A percentile compares a stretch with the other conserved stretches of the same genome.
These are phyloP conservation scores for Neonectria neomacrospora DNA, from an alignment of 2,329 filamentous ascomycete genomes.

Conservation along the genomic window DNA sequence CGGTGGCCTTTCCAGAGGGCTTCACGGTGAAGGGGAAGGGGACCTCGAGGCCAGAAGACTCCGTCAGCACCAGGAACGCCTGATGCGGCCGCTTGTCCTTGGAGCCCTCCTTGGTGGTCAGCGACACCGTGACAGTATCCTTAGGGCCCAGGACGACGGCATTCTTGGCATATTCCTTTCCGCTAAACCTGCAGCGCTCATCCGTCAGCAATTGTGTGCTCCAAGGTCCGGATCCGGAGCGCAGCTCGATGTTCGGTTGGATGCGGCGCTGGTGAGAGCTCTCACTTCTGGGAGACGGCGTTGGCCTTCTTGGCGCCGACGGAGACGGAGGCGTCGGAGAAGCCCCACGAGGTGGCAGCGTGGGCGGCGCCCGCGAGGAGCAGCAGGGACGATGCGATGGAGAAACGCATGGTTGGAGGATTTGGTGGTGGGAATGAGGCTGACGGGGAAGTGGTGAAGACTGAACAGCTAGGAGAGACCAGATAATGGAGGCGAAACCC, in stretches of 20 bases:
- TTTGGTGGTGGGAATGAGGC: conserved; percentile 36
- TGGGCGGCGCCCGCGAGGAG: conserved; percentile 62
- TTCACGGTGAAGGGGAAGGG: conserved; percentile 87
- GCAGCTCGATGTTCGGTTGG: background rate
- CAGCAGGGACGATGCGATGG: conserved; percentile 53
- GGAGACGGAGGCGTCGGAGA: conserved; percentile 76
- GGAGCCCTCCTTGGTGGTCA: conserved; percentile 84
- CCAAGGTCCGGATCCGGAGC: background rate
- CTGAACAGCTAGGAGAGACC: conserved; percentile 49
- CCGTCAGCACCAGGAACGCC: conserved; percentile 86
- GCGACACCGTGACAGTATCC: conserved; percentile 82
- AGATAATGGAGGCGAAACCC: conserved; percentile 18
- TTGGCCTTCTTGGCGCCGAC: conserved; percentile 73
- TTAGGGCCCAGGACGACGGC: conserved; percentile 72
- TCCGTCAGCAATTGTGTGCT: conserved; percentile 37
- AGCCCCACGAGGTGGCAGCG: conserved; percentile 74
- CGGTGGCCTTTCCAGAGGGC: conserved; percentile 85
- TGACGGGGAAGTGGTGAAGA: conserved; percentile 46
- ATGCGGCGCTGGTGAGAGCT: conserved; percentile 42
- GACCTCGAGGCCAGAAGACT: conserved; percentile 83
- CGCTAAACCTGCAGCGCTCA: conserved; percentile 62
- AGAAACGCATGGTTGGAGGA: conserved; percentile 51
- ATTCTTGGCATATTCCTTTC: conserved; percentile 69
- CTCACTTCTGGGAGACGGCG: conserved; percentile 74
- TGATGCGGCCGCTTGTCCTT: conserved; percentile 90